Conservation (phyloP, 2,329 filamentous ascomycete genomes). For the Aspergillus japonicus region DNA sequence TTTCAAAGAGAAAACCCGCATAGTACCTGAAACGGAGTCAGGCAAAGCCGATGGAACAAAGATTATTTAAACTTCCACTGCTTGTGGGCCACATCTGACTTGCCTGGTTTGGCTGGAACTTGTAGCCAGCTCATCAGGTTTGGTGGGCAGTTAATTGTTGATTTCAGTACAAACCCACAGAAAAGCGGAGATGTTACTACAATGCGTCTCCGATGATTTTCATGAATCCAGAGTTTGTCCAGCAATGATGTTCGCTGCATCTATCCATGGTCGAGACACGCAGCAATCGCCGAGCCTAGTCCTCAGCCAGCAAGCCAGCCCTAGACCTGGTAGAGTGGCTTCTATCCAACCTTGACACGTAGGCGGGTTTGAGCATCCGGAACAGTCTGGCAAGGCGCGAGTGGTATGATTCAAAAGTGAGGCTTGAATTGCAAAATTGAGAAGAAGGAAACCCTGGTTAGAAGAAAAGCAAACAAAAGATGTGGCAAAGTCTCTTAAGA, state of each 20-base stretch:
- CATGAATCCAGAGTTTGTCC: neutral
- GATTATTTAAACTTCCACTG: neutral
- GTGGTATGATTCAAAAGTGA: neutral
- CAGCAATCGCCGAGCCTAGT: neutral
- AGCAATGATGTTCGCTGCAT: neutral
- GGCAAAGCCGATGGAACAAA: neutral
- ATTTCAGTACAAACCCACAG: neutral
- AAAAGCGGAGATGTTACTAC: neutral
- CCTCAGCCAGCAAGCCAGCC: neutral
- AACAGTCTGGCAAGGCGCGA: neutral
- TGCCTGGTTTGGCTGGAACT: neutral
- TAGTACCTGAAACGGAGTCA: neutral
- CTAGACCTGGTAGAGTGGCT: neutral
- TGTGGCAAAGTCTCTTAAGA: conserved; percentile 13
- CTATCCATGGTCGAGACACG: neutral
- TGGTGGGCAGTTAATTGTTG: neutral
- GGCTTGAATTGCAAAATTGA: conserved; percentile 20
- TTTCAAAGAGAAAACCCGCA: neutral
- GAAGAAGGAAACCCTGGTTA: conserved; percentile 23
- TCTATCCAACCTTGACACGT: neutral
- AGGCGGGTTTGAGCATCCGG: neutral
- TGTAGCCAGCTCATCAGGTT: neutral
- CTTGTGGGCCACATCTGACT: neutral
- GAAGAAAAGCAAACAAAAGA: conserved; percentile 17
- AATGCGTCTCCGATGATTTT: neutral